Evolutionary conservation across 2,329 filamentous ascomycete genomes (phyloP), one percentile per base, ranked within the genome.

Genomic region (Colletotrichum aenigma): DNA sequence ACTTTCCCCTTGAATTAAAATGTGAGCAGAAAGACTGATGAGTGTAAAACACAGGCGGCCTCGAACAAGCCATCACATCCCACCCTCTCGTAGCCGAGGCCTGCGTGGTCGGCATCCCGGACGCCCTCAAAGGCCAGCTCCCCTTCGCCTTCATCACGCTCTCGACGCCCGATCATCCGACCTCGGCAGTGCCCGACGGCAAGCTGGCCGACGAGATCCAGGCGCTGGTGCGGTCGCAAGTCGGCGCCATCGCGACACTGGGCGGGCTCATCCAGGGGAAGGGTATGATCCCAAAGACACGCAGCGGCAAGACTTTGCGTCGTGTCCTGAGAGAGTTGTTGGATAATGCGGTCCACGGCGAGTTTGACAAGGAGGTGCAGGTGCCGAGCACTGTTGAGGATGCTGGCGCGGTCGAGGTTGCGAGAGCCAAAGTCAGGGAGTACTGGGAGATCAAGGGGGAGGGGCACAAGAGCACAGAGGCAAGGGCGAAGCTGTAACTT

Each of bases 371-470:
- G 82, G 87, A 91, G 64, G 93, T 98, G 2, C 88, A 89, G 76
- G 91, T 96, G 61, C 96, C 96, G 10, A 94, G 94, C 30, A 98
- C 96, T 5, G 94, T 98, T 62, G 96, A 98, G 85, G 96, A 98
- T 85, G 86, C 86, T 1, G 88, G 90, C 32, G 95, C 94, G 10
- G 92, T 98, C 9, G 92, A 93, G 24, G 91, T 95, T 71, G 96
- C 95, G 61, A 91, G 93, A 84, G 86, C 80, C 52, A 94, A 92
- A 83, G 90, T 98, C 4, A 89, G 87, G 81, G 92, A 94, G 85
- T 98, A 98, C 84, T 98, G 98, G 82, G 85, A 87, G 80, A 83
- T 87, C 67, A 88, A 83, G 77, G 87, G 86, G 4, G 81, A 79
- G 7, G 81, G 80, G 56, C 88, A 90, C 77, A 81, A 80, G 56